Conservation (phyloP, 306 rosid genomes). For the Astragalus membranaceus region DNA sequence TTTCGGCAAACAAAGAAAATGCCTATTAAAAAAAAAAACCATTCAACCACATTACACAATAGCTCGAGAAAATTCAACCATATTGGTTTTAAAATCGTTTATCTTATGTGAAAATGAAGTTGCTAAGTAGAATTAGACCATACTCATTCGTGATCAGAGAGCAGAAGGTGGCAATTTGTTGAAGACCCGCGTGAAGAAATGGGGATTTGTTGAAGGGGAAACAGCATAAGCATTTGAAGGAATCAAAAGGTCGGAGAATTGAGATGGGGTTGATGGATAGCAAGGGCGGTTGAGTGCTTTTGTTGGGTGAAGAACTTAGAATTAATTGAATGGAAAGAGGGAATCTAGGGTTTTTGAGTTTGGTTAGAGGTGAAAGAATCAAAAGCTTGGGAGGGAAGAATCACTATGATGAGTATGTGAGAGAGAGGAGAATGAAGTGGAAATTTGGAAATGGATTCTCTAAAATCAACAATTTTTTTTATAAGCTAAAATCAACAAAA, state of each 20-base stretch:
- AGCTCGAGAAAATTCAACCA: slow-evolving; percentile 15
- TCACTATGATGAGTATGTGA: not conserved
- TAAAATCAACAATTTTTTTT: too few species aligned
- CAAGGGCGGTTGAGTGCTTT: not conserved
- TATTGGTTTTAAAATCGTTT: not conserved
- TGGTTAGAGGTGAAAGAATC: slow-evolving; percentile 22
- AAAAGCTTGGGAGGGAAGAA: slow-evolving; percentile 27
- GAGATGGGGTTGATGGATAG: too few species aligned
- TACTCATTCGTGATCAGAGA: slow-evolving; percentile 34
- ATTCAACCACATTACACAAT: slow-evolving; percentile 10
- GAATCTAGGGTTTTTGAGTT: slow-evolving; percentile 52
- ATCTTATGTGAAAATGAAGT: not conserved
- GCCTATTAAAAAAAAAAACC: slow-evolving; percentile 16
- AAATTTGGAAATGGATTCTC: too few species aligned
- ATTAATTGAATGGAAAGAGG: not conserved
- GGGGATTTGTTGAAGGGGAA: slow-evolving; percentile 9
- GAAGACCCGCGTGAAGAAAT: slow-evolving; percentile 18
- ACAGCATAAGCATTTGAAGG: slow-evolving; percentile 3
- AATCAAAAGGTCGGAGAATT: slow-evolving; percentile 1
- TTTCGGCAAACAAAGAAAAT: slow-evolving; percentile 9
- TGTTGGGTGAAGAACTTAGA: not conserved
- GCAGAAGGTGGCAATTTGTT: not conserved
- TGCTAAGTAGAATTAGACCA: slow-evolving; percentile 8
- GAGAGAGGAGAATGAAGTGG: slow-evolving; percentile 2
- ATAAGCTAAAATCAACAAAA: too few species aligned